These are phyloP conservation scores for Xylaria grammica DNA, from an alignment of 495 filamentous ascomycete genomes.

Conservation along the genomic window DNA sequence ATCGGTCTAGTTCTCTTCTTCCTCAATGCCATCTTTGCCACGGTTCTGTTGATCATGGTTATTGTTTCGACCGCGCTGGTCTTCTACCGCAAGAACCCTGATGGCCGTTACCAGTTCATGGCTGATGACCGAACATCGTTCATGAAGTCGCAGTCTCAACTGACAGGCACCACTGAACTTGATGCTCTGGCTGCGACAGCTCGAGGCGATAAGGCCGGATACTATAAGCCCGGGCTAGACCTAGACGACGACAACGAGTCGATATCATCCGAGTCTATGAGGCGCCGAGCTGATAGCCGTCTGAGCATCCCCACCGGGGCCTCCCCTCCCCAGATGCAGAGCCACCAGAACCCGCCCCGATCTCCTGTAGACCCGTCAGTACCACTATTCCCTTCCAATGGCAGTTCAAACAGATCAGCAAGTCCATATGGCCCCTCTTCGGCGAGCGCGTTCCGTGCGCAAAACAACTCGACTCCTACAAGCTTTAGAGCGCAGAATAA, in stretches of 20 bases:
- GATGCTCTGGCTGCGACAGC: constrained; percentile 93
- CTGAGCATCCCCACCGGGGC: constrained; percentile 36
- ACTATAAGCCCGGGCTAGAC: constrained; percentile 62
- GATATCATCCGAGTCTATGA: constrained; percentile 50
- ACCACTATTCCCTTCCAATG: constrained; percentile 33
- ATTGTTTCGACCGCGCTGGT: constrained; percentile 83
- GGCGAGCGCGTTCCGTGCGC: constrained; percentile 25
- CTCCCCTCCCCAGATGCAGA: constrained; percentile 19
- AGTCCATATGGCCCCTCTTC: constrained; percentile 35
- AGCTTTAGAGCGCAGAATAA: constrained; percentile 48
- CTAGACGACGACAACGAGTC: constrained; percentile 84
- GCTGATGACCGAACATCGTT: constrained; percentile 94
- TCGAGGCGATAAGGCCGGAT: constrained; percentile 75
- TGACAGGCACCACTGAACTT: constrained; percentile 77
- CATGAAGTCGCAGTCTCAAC: constrained; percentile 94
- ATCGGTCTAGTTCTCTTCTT: constrained; percentile 96
- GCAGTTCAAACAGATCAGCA: constrained; percentile 29
- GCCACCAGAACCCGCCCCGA: constrained; percentile 26
- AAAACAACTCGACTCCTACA: constrained; percentile 47
- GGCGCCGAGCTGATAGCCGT: constrained; percentile 43
- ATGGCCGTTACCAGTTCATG: constrained; percentile 96
- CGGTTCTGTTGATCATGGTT: constrained; percentile 86
- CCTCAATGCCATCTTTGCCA: constrained; percentile 84
- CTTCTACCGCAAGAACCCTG: constrained; percentile 91
- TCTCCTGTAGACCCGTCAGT: constrained; percentile 39